Evolutionary conservation across 2,329 filamentous ascomycete genomes (phyloP), one percentile per base, ranked within the genome.

Genomic region (Aspergillus sp.): DNA sequence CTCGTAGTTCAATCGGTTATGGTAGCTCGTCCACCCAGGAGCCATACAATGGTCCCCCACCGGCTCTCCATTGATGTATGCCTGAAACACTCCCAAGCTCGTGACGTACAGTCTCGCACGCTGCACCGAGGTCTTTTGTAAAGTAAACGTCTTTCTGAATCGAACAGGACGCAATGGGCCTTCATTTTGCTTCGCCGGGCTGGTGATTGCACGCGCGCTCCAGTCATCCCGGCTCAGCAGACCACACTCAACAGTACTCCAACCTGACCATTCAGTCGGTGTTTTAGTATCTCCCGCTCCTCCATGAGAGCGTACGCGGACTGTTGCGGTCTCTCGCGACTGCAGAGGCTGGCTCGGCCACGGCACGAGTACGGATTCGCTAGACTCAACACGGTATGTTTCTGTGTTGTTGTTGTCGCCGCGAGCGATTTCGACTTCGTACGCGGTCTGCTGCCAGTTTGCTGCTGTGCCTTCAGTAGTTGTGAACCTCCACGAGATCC

Each of bases 21-120:
- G 68, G 59, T 85, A 85, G 3, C 76, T 76, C 43, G 79, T 78
- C 79, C 81, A 85, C 0, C 82, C 82, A 0, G 82, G 82, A 15
- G 62, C 62, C 50, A 64, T 49, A n/a, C 18, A 55, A 42, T 59
- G 32, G 53, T 72, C 62, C 0, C 76, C 76, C 2, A 82, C 74
- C 5, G 66, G 65, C 0, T 67, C 57, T 0, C 78, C 80, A 49
- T 84, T 83, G 57, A 84, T 77, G 32, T 74, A 73, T 0, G 76
- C 78, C 41, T 78, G 71, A 52, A 81, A 83, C 1, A 82, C 53
- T 0, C 81, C 80, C 1, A 77, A 67, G 0, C 74, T 72, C 0
- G 80, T 81, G 41, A 81, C 77, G 51, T 83, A 82, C 0, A 83
- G 66, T 1, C 80, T 70, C 0, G 80, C 79, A 8, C 34, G 48